Evolutionary conservation across 2,329 filamentous ascomycete genomes (phyloP).

Genomic region (Penicillium oxalicum): DNA sequence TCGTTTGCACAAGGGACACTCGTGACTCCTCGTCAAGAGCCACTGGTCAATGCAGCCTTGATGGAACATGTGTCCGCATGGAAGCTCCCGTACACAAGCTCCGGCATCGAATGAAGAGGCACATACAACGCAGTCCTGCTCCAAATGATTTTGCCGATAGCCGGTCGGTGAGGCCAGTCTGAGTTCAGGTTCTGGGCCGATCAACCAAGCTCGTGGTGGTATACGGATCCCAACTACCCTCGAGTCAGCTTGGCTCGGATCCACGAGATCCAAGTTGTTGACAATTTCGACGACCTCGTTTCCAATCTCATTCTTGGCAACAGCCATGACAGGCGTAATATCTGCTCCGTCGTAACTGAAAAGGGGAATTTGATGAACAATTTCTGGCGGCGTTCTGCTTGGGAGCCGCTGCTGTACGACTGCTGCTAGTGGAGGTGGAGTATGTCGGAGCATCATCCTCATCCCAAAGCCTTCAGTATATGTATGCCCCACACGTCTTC

Average conservation of each 20-base stretch:
- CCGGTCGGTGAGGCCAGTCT: slow-evolving; percentile 7
- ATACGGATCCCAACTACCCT: slow-evolving; percentile 3
- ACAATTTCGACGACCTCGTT: slow-evolving; percentile 2
- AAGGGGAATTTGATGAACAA: slow-evolving; percentile 69
- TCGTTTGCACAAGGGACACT: slow-evolving; percentile 88
- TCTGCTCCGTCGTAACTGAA: slow-evolving; percentile 60
- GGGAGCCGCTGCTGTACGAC: slow-evolving; percentile 40
- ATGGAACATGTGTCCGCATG: slow-evolving; percentile 91
- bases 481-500: too few relatives aligned
- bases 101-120: slow-evolving; percentile 69
- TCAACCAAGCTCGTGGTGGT: slow-evolving; percentile 9
- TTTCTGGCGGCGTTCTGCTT: slow-evolving; percentile 65
- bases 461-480: too few relatives aligned
- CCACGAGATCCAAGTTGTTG: not conserved
- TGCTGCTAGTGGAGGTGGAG: too few relatives aligned
- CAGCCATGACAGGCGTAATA: slow-evolving; percentile 2
- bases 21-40: slow-evolving; percentile 67
- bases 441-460: too few relatives aligned
- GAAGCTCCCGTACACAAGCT: slow-evolving; percentile 72
- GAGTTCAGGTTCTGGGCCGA: slow-evolving; percentile 3
- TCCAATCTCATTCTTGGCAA: slow-evolving; percentile 4
- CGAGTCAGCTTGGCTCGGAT: not conserved
- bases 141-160: slow-evolving; percentile 49
- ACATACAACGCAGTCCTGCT: slow-evolving; percentile 86
- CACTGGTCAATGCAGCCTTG: slow-evolving; percentile 86